Conservation (phyloP, 176 grass and related monocot species). For the Ensete ventricosum region DNA sequence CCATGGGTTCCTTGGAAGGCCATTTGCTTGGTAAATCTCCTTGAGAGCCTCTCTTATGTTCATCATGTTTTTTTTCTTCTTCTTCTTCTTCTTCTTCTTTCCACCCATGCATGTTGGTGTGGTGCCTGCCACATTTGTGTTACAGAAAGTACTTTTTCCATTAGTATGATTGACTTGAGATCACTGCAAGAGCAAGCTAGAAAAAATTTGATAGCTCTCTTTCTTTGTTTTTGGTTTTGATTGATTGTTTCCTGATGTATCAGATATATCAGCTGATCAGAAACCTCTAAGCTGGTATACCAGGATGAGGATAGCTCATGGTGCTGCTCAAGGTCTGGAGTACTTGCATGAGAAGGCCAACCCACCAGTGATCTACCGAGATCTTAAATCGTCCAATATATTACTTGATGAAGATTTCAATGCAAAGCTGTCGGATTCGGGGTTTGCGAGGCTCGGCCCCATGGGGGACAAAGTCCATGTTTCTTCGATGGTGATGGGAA, state of each 20-base stretch:
- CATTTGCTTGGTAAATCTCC: neutral
- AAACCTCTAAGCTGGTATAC: neutral
- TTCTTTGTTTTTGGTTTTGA: neutral
- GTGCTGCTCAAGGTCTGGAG: neutral
- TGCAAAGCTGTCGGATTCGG: neutral
- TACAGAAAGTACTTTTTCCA: too few species aligned
- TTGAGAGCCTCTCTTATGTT: neutral
- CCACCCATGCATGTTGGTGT: neutral
- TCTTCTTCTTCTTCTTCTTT: too few species aligned
- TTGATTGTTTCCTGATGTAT: neutral
- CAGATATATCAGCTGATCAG: neutral
- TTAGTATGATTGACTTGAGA: too few species aligned
- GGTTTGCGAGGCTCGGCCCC: neutral
- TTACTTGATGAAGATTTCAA: neutral
- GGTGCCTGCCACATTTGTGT: too few species aligned
- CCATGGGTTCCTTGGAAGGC: neutral
- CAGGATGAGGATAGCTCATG: neutral
- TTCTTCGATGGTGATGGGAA: neutral
- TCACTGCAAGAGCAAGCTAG: too few species aligned
- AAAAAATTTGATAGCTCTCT: too few species aligned
- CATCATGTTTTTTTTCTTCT: neutral
- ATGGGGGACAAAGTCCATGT: neutral
- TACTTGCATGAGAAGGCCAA: neutral
- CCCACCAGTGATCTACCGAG: neutral
- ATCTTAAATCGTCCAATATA: neutral